Base-by-base conservation (phyloP, 345 rosid species). In the Hirschfeldia incana region DNA sequence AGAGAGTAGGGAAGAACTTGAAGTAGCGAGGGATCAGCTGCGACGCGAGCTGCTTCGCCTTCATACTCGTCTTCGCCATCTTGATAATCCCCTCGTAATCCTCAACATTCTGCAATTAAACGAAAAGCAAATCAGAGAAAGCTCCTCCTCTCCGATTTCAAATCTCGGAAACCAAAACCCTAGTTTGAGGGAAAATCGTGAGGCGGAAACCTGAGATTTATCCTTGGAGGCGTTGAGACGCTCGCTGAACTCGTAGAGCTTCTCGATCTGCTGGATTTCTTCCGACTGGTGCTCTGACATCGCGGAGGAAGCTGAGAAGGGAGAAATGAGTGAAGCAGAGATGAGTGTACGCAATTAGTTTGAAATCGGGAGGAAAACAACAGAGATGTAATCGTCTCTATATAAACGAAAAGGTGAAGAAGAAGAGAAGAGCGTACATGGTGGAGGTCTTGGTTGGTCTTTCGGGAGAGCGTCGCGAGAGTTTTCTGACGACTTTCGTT, bases 21-120 rank as follows among this genome's bases (percentile, higher is more conserved):
- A 93, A 93, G 88, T 90, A 96, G 72, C 99, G 89, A 12, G 99
- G 99, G 74, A 96, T 96, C 13, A 96, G 89, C 92, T 93, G 99
- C 13, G 98, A 97, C 0, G 97, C 97, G 85, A 96, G 87, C 73
- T 96, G 99, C 81, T 91, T 96, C 0, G 97, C 88, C 88, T 93
- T 96, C 58, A 86, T 73, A 66, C 92, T 96, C 60, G 92, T 87
- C 67, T 90, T 92, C 0, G 98, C 78, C 8, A 90, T 88, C 69
- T 89, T 88, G 1, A 96, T 88, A 67, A 93, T 96, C 44, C 98
- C 99, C 77, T 92, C 87, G 49, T 90, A 96, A 80, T 96, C 98
- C 75, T 59, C 84, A 83, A 89, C 94, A 85, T 88, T 93, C 97
- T 93, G 73, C 79, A 60, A 32, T 76, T 30, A 30, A 37, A 6